Base-by-base conservation (phyloP, 2,329 filamentous ascomycete species). In the Capronia coronata region DNA sequence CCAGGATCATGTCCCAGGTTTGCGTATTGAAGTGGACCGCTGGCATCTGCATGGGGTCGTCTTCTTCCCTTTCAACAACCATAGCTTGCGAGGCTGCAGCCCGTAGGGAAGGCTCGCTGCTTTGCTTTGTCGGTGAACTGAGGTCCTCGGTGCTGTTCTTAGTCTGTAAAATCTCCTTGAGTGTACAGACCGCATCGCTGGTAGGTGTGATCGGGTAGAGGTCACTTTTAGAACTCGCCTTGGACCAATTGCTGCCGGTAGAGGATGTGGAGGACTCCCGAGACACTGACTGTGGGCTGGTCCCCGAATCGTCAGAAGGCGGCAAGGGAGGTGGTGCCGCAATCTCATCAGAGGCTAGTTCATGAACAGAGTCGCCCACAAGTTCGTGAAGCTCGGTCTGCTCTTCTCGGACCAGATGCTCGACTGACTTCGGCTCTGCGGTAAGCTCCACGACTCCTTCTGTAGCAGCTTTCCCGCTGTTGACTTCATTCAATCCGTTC, bases 11-110 rank as follows among this genome's bases (percentile, higher is more conserved):
- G 48, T 60, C 58, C 58, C 58, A 60, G 2, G 58, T 60, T 27
- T 51, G 48, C 3, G 58, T 58, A 34, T 60, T 60, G 49, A 60
- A 58, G 40, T 60, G 58, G 16, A 60, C 49, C n/a, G 56, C 48
- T 19, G 52, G 52, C 48, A 49, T 25, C 19, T 50, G 34, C 18
- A 51, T 34, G 10, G 37, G 32, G 34, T 48, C 48, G 41, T 45
- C 46, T 10, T 35, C 48, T 16, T 43, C 49, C 29, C 16, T 41
- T 34, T 48, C 48, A 7, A 51, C 41, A 21, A 49, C 39, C 1
- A 22, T 46, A 16, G 46, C 13, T 3, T 30, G 25, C 14, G 4
- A 39, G n/a, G 47, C 39, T 22, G 19, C 40, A 30, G 18, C 19
- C 16, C 21, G 19, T 8, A 52, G 22, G 8, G 41, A 14, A 3